Evolutionary conservation across 768 basidiomycete species (phyloP).

Genomic region (Ramaria rubella): DNA sequence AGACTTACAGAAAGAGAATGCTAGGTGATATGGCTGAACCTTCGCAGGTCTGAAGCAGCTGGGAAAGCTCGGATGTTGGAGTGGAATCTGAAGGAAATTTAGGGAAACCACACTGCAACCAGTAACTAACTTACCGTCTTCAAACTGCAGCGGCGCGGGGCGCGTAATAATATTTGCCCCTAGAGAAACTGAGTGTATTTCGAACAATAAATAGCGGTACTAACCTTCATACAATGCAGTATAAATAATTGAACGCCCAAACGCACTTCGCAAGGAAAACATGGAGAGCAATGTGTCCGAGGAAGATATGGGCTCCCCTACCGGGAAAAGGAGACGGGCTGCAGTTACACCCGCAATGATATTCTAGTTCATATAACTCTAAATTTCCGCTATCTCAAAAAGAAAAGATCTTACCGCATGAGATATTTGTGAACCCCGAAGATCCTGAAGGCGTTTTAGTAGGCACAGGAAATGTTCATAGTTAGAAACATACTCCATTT

Average conservation of each 20-base stretch:
- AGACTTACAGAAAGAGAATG: constrained; percentile 51
- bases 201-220: not conserved
- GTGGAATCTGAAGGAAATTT: constrained; percentile 10
- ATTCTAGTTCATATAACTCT: constrained; percentile 33
- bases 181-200: constrained; percentile 2
- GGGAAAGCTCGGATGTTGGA: constrained; percentile 17
- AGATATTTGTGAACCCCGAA: constrained; percentile 62
- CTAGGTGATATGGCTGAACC: constrained; percentile 42
- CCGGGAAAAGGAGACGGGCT: constrained; percentile 66
- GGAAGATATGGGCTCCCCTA: constrained; percentile 57
- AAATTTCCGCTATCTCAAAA: not conserved
- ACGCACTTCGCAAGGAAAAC: constrained; percentile 65
- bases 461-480: not conserved
- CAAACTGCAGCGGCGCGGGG: constrained; percentile 48
- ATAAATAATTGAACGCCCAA: constrained; percentile 75
- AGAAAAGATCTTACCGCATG: constrained; percentile 41
- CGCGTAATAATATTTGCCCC: constrained; percentile 55
- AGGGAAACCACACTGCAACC: not conserved
- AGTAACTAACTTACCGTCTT: constrained; percentile 21
- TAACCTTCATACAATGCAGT: constrained; percentile 65
- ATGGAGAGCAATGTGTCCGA: constrained; percentile 75
- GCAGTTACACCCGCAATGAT: constrained; percentile 87
- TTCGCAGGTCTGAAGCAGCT: not conserved
- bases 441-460: constrained; percentile 32
- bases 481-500: constrained; percentile 17